phyloP scores from a whole-genome alignment of 768 basidiomycete species.

The Russula foetens region DNA sequence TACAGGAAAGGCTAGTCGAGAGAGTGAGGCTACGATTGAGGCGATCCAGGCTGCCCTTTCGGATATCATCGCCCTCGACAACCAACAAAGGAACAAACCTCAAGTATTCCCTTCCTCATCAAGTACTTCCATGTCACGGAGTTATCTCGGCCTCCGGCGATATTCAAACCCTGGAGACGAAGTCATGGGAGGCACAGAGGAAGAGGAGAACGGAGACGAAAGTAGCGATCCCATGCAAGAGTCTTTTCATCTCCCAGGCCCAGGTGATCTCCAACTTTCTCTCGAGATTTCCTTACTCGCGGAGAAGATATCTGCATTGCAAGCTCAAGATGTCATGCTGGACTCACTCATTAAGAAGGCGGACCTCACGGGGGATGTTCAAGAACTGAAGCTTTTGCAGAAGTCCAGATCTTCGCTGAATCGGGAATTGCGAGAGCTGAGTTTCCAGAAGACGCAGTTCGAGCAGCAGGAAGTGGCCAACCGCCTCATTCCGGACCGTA shows the following conservation, averaged over 20 bases:
- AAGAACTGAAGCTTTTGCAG: slow-evolving; percentile 74
- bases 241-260: slow-evolving; percentile 70
- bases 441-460: slow-evolving; percentile 88
- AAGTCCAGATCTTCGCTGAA: slow-evolving; percentile 77
- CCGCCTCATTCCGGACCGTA: slow-evolving; percentile 74
- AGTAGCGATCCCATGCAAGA: slow-evolving; percentile 34
- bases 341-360: slow-evolving; percentile 90
- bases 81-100: slow-evolving; percentile 32
- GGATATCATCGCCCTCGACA: slow-evolving; percentile 87
- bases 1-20: slow-evolving; percentile 43
- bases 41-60: slow-evolving; percentile 95
- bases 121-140: background rate
- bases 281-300: slow-evolving; percentile 77
- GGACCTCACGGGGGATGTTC: slow-evolving; percentile 83
- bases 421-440: slow-evolving; percentile 73
- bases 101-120: background rate
- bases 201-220: slow-evolving; percentile 34
- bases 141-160: background rate
- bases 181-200: slow-evolving; percentile 38
- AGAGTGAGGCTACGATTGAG: slow-evolving; percentile 78
- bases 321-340: slow-evolving; percentile 76
- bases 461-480: slow-evolving; percentile 93
- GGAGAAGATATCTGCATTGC: slow-evolving; percentile 66
- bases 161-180: slow-evolving; percentile 19
- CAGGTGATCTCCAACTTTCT: slow-evolving; percentile 84